Evolutionary conservation across 306 rosid species (phyloP).

Genomic region (Cicer chorassanicum): DNA sequence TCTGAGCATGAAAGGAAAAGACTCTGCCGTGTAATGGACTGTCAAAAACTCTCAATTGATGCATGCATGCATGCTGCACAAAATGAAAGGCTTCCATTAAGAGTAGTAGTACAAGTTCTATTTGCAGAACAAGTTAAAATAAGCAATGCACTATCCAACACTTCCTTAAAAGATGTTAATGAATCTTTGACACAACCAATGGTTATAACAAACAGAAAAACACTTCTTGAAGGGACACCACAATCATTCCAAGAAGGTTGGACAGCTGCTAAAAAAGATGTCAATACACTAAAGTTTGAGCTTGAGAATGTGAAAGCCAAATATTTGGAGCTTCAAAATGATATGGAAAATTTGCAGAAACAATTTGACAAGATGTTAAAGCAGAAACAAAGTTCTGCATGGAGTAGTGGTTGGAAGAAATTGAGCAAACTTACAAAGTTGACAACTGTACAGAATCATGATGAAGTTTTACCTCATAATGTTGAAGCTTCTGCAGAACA

Average conservation of each 20-base stretch:
- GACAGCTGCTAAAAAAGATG: slow-evolving; percentile 88
- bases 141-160: slow-evolving; percentile 77
- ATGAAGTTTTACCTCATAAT: slow-evolving; percentile 53
- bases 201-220: slow-evolving; percentile 66
- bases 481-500: slow-evolving; percentile 54
- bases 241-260: slow-evolving; percentile 99
- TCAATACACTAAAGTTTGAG: slow-evolving; percentile 91
- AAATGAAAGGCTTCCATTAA: slow-evolving; percentile 92
- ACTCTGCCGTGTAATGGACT: slow-evolving; percentile 95
- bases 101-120: slow-evolving; percentile 95
- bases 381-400: slow-evolving; percentile 83
- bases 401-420: slow-evolving; percentile 99
- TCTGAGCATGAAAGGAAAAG: slow-evolving; percentile 97
- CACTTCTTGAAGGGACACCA: slow-evolving; percentile 88
- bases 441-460: slow-evolving; percentile 54
- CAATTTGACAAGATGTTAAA: slow-evolving; percentile 85
- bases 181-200: slow-evolving; percentile 72
- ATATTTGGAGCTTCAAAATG: slow-evolving; percentile 83
- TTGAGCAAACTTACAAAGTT: slow-evolving; percentile 82
- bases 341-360: slow-evolving; percentile 84
- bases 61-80: slow-evolving; percentile 99
- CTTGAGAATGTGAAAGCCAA: slow-evolving; percentile 84
- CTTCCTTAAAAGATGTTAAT: slow-evolving; percentile 61
- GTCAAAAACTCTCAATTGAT: slow-evolving; percentile 96
- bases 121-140: slow-evolving; percentile 94